Base-by-base conservation (phyloP, 805 yeast species). In the Tetrapisispora pingtungensis region DNA sequence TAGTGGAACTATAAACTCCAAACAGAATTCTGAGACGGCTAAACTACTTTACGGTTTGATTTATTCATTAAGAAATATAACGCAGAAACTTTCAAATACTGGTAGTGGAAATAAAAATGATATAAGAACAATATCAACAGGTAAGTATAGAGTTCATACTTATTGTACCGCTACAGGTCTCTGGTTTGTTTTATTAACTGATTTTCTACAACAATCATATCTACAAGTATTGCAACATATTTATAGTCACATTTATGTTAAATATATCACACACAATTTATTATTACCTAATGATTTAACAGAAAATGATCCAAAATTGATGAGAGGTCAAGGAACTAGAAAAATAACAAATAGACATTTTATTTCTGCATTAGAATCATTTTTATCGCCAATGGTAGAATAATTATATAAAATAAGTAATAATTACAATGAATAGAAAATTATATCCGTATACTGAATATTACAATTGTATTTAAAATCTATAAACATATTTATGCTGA, bases 11-110 rank as follows among this genome's bases (percentile, higher is more conserved):
- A 62, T 66, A 32, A 81, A 80, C 54, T 66, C 70, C 13, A 74
- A 71, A 47, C 80, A 78, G 56, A 72, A 75, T 36, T 81, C 81
- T 40, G 87, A 88, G 57, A 69, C 77, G 13, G 81, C 93, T 7
- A 83, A 90, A 61, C 73, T 93, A 30, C 70, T 93, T 13, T 93
- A 86, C 59, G 98, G 98, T 12, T 78, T 85, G 33, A 68, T 86
- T 10, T 84, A 79, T 59, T 87, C 96, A 12, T 64, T 90, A 48
- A 73, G 88, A 42, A 85, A 81, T 49, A 75, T 93, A 33, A 74
- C 90, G 0, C 70, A 77, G n/a, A 80, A 74, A 48, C 57, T 78
- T 12, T 62, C 61, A 10, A 41, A 41, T 5, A 37, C 33, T 28
- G 40, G 27, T 17, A 59, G 52, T 10, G 66, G 36, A 50, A 58